Conservation (phyloP, 2,329 filamentous ascomycete species). For the Bipolaris victoriae region DNA sequence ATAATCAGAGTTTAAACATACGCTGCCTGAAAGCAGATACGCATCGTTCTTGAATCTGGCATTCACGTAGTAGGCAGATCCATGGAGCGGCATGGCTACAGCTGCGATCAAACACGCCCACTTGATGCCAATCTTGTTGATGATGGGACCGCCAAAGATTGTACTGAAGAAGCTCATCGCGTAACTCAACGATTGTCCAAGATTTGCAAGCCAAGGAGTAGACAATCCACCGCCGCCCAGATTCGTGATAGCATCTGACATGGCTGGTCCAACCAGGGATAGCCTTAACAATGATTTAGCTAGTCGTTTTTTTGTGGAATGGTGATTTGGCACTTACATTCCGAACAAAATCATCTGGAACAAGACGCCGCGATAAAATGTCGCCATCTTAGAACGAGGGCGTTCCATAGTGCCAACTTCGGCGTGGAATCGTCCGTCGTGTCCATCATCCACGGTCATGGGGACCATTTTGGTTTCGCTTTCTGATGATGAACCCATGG, state of each 20-base stretch:
- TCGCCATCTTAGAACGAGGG: slow-evolving; percentile 5
- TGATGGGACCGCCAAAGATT: slow-evolving; percentile 16
- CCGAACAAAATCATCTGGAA: slow-evolving; percentile 20
- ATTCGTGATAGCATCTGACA: slow-evolving; percentile 19
- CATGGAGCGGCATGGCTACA: slow-evolving; percentile 12
- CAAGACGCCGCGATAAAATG: slow-evolving; percentile 13
- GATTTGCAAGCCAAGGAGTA: slow-evolving; percentile 20
- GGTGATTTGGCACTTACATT: slow-evolving; percentile 3
- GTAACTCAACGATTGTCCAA: slow-evolving; percentile 15
- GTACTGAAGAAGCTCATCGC: slow-evolving; percentile 16
- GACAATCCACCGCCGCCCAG: slow-evolving; percentile 16
- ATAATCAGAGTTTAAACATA: not conserved
- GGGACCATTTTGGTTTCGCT: slow-evolving; percentile 7
- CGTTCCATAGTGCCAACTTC: slow-evolving; percentile 8
- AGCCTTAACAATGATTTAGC: slow-evolving; percentile 1
- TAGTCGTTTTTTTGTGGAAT: not conserved
- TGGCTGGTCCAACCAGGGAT: slow-evolving; percentile 17
- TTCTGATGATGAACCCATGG: slow-evolving; percentile 3
- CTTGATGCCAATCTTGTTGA: slow-evolving; percentile 19
- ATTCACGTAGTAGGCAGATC: slow-evolving; percentile 17
- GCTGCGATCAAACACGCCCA: slow-evolving; percentile 19
- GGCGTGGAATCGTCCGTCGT: not conserved
- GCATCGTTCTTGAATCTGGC: slow-evolving; percentile 10
- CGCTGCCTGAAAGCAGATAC: slow-evolving; percentile 14
- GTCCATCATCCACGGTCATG: not conserved